These are phyloP conservation scores for Dendrobium catenatum DNA, from an alignment of 106 monocot genomes.

Conservation along the genomic window DNA sequence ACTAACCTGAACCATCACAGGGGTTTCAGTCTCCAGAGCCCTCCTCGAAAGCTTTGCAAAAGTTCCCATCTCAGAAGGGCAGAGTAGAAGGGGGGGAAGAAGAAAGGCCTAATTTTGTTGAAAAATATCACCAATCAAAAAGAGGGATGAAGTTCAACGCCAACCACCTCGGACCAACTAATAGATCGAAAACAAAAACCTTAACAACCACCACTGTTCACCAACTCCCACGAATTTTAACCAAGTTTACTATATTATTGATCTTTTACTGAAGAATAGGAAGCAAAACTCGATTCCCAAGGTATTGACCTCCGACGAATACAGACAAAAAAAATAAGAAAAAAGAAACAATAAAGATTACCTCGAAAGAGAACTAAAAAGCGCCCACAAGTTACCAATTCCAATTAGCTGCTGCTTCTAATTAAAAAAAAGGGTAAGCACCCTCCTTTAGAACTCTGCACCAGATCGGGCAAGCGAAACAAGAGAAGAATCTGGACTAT, in stretches of 20 bases:
- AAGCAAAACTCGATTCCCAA: neutral
- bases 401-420: neutral
- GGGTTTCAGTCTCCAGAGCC: constrained; percentile 47
- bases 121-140: neutral
- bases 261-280: neutral
- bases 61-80: constrained; percentile 31
- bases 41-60: constrained; percentile 44
- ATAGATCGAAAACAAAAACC: neutral
- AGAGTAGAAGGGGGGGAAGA: neutral
- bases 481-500: neutral
- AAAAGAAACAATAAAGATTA: neutral
- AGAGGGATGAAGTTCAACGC: neutral
- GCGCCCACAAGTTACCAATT: neutral
- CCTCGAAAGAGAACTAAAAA: neutral
- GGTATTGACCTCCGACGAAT: neutral
- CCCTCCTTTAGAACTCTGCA: neutral
- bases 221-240: neutral
- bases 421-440: neutral
- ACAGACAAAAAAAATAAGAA: neutral
- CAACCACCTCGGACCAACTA: neutral
- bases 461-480: neutral
- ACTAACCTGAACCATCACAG: constrained; percentile 89
- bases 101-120: neutral
- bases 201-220: neutral
- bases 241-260: neutral